These are phyloP conservation scores for Oryza coarctata DNA, from an alignment of 176 grass and related monocot genomes.

Conservation along the genomic window DNA sequence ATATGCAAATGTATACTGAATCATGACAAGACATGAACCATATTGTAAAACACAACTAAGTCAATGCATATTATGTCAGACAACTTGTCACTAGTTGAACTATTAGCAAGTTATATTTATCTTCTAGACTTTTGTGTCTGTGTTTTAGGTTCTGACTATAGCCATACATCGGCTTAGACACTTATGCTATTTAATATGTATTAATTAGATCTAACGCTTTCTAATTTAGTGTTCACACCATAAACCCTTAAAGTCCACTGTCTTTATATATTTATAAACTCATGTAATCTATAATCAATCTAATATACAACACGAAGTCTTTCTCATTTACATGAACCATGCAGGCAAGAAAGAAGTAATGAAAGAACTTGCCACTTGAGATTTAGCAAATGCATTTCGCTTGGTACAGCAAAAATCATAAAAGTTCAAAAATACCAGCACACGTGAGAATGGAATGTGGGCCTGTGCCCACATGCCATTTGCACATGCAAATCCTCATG, in stretches of 20 bases:
- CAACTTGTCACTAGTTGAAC: conserved; percentile 10
- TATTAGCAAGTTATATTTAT: no score
- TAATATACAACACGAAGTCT: no score
- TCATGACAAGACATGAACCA: conserved; percentile 8
- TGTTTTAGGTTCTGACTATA: no score
- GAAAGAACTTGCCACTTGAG: not conserved
- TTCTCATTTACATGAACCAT: no score
- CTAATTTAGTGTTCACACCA: no score
- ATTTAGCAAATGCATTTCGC: not conserved
- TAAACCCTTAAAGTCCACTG: no score
- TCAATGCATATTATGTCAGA: not conserved
- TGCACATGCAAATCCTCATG: not conserved
- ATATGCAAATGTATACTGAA: conserved; percentile 23
- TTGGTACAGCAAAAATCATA: not conserved
- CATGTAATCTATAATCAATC: no score
- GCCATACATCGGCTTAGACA: no score
- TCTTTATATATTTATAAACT: no score
- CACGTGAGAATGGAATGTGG: not conserved
- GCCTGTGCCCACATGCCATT: not conserved
- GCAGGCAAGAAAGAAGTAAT: not conserved
- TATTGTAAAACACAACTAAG: conserved; percentile 8
- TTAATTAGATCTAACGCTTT: no score
- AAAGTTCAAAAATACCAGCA: not conserved
- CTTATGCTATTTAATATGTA: no score
- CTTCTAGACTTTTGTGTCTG: no score